Evolutionary conservation across 2,329 filamentous ascomycete genomes (phyloP), one percentile per base, ranked within the genome.

Genomic region (Trichoderma aggressivum): DNA sequence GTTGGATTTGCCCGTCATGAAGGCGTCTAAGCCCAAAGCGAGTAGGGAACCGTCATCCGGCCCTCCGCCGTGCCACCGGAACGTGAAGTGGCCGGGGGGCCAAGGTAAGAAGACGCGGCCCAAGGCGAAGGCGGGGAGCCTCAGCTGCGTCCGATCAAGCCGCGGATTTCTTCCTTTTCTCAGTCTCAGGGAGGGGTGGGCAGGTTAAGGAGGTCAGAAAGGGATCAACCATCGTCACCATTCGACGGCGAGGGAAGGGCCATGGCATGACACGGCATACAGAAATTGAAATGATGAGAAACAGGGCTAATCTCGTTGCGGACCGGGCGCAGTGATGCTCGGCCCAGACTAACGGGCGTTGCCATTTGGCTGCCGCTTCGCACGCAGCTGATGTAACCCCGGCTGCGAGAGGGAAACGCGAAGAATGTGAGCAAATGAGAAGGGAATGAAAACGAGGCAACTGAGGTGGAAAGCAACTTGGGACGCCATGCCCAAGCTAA

Each of bases 241-340:
- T 36, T 65, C 28, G 50, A 65, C 55, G 55, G 68, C 63, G 59
- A 64, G 50, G 18, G 50, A n/a, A n/a, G n/a, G n/a, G n/a, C n/a
- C 32, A 43, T 47, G 60, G 18, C 56, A 61, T 53, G 56, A 58
- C 39, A 66, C 47, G 21, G 63, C 47, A 60, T 50, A 67, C 24
- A 67, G 56, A 68, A 53, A 59, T 32, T 47, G 65, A 69, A 58
- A 71, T 72, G 66, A 71, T 60, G 72, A 72, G 73, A 72, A 72
- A 72, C 73, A 66, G 67, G 50, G 18, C 73, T 72, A 73, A 73
- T 74, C 70, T 72, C 63, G 56, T 66, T 70, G 70, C 70, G 67
- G 66, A 43, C 58, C 58, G 43, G 59, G 70, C 70, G 70, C 50
- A 55, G 70, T 60, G 50, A 55, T 63, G 32, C 62, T 56, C 58